Base-by-base conservation (phyloP, 2,329 filamentous ascomycete genomes). In the Byssoonygena ceratinophila region DNA sequence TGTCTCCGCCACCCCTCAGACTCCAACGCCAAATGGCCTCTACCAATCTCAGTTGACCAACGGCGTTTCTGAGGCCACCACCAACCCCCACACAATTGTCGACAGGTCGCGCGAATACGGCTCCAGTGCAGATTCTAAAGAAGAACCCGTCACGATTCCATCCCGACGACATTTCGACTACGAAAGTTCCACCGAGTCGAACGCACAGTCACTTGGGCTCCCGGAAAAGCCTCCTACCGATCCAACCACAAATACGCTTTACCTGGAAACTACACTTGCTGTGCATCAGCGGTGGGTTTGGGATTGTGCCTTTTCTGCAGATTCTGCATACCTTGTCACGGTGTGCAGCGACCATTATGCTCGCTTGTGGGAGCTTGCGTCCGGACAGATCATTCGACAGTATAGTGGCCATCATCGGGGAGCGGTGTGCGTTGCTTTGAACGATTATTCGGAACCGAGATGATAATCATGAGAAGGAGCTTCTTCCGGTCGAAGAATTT, bases 231-330 rank as follows among this genome's bases (percentile, higher is more conserved):
- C 68, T 12, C 69, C 68, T 39, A 69, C 71, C 59, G 63, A 71
- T 58, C 63, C 68, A 46, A 59, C 67, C 64, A 63, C 70, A 65
- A 7, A 79, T 76, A 67, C 83, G 76, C 39, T 92, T 60, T 85
- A 84, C 8, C 79, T 94, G 18, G 87, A 95, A 69, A 89, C 88
- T 2, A 94, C 88, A 1, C 79, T 96, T 1, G 85, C 85, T 20
- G 87, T 86, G 51, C 90, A 96, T 70, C 90, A 96, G 71, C 83
- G 90, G 51, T 96, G 90, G 90, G 90, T 96, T 0, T 96, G 90
- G 90, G 90, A 96, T 68, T 96, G 90, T 63, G 90, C 90, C 0
- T 96, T 96, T 70, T 91, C 85, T 56, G 90, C 90, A 23, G 90
- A 96, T 66, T 90, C 84, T 31, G 90, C 90, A 0, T 96, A 96